phyloP scores from a whole-genome alignment of 2,329 filamentous ascomycete genomes.

The Ascochyta viciae-villosae region DNA sequence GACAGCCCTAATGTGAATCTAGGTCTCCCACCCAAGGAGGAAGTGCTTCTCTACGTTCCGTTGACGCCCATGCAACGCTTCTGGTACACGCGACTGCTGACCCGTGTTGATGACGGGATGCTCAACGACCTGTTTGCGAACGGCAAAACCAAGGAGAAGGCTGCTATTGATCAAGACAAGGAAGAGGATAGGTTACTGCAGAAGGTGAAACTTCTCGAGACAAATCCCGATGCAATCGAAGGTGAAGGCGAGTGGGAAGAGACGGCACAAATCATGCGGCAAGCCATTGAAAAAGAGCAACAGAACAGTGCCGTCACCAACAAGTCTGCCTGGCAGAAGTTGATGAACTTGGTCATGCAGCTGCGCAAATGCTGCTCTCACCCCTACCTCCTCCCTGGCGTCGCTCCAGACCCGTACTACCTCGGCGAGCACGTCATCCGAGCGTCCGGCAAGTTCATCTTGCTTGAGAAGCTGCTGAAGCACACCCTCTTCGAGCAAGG shows the following conservation, averaged over 20 bases:
- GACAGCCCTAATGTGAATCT: slow-evolving; percentile 61
- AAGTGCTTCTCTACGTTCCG: slow-evolving; percentile 64
- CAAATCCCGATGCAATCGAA: slow-evolving; percentile 12
- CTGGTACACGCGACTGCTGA: slow-evolving; percentile 66
- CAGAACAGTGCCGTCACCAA: slow-evolving; percentile 27
- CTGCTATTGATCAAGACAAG: slow-evolving; percentile 48
- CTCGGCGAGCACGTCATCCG: slow-evolving; percentile 57
- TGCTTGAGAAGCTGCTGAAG: slow-evolving; percentile 60
- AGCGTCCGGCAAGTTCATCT: slow-evolving; percentile 64
- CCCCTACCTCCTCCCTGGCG: slow-evolving; percentile 59
- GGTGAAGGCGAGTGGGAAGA: slow-evolving; percentile 57
- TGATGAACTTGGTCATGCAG: slow-evolving; percentile 65
- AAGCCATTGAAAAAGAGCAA: slow-evolving; percentile 68
- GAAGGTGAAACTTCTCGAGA: slow-evolving; percentile 39
- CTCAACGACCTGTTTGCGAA: slow-evolving; percentile 61
- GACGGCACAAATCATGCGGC: slow-evolving; percentile 95
- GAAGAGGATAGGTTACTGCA: slow-evolving; percentile 46
- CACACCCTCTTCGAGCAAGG: slow-evolving; percentile 57
- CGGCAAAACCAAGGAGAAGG: slow-evolving; percentile 54
- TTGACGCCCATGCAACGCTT: slow-evolving; percentile 65
- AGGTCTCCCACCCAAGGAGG: slow-evolving; percentile 63
- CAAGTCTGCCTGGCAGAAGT: slow-evolving; percentile 55
- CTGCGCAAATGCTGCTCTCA: slow-evolving; percentile 64
- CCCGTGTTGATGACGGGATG: slow-evolving; percentile 59
- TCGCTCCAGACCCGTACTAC: slow-evolving; percentile 55